These are phyloP conservation scores for Phaeodactylum tricornutum DNA, from an alignment of 108 stramenopile genomes.

Conservation along the genomic window DNA sequence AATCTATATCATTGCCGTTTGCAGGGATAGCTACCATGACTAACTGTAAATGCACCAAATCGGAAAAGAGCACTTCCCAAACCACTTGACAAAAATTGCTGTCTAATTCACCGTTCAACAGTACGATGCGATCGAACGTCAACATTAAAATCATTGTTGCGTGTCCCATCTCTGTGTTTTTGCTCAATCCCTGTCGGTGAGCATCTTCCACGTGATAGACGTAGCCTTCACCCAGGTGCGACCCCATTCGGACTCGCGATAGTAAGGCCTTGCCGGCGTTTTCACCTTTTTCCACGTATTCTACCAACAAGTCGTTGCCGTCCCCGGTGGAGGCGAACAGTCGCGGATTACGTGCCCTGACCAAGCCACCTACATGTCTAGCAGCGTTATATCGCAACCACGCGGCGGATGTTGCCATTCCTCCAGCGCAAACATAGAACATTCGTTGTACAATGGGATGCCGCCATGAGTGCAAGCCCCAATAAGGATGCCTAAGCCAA, in stretches of 20 bases:
- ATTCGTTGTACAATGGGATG: conserved; percentile 1
- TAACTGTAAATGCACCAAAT: conserved; percentile 32
- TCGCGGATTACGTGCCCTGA: conserved; percentile 39
- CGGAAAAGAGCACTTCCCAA: conserved; percentile 39
- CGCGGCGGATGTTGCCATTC: conserved; percentile 3
- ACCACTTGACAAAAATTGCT: conserved; percentile 32
- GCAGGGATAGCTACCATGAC: no score
- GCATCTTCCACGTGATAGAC: conserved; percentile 34
- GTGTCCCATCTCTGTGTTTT: background rate
- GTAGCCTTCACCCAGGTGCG: conserved; percentile 53
- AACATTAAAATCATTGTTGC: conserved; percentile 36
- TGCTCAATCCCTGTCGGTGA: background rate
- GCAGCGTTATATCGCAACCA: conserved; percentile 7
- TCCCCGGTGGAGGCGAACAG: conserved; percentile 38
- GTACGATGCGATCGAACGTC: conserved; percentile 33
- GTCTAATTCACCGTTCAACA: conserved; percentile 31
- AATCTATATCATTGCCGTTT: no score
- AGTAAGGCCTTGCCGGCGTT: conserved; percentile 50
- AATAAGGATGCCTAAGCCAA: no score
- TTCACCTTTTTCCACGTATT: conserved; percentile 57
- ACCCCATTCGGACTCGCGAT: conserved; percentile 40
- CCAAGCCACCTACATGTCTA: conserved; percentile 10
- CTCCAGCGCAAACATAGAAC: conserved; percentile 5
- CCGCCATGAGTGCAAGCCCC: no score
- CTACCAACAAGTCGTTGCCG: conserved; percentile 44